Evolutionary conservation across 2,329 filamentous ascomycete genomes (phyloP).

Genomic region (Fusarium globosum): DNA sequence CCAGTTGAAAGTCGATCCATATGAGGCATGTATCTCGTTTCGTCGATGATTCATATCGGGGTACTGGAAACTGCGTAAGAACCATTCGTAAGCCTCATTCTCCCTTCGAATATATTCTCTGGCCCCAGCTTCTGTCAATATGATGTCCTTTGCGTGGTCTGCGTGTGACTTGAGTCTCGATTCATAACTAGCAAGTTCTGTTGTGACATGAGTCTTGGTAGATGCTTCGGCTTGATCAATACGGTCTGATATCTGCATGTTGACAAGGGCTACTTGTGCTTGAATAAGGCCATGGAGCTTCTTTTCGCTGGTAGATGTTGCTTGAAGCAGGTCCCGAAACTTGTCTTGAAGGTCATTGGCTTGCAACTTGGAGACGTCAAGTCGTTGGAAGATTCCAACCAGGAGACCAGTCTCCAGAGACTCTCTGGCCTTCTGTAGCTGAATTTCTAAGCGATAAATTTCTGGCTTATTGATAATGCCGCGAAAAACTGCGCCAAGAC

Average conservation of each 20-base stretch:
- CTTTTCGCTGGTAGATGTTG: fast-evolving
- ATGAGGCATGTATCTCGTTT: fast-evolving
- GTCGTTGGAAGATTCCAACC: fast-evolving
- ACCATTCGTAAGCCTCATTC: fast-evolving
- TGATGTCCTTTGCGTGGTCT: no score
- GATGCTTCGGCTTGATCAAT: fast-evolving
- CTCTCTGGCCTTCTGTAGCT: fast-evolving
- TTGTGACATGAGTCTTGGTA: fast-evolving
- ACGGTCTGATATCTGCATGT: fast-evolving
- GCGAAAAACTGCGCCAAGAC: fast-evolving
- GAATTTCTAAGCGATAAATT: fast-evolving
- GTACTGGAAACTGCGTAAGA: fast-evolving
- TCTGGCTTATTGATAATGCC: fast-evolving
- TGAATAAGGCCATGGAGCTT: fast-evolving
- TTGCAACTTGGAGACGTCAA: fast-evolving
- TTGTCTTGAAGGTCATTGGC: fast-evolving
- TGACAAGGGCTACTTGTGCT: fast-evolving
- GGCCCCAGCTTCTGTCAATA: fast-evolving
- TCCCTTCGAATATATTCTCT: fast-evolving
- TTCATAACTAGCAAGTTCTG: not conserved
- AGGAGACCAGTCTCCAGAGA: not conserved
- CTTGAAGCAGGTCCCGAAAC: fast-evolving
- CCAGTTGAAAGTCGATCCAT: fast-evolving
- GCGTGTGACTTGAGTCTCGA: fast-evolving
- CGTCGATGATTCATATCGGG: fast-evolving